These are phyloP conservation scores for Erysimum cheiranthoides DNA, from an alignment of 345 rosid species.

Conservation along the genomic window DNA sequence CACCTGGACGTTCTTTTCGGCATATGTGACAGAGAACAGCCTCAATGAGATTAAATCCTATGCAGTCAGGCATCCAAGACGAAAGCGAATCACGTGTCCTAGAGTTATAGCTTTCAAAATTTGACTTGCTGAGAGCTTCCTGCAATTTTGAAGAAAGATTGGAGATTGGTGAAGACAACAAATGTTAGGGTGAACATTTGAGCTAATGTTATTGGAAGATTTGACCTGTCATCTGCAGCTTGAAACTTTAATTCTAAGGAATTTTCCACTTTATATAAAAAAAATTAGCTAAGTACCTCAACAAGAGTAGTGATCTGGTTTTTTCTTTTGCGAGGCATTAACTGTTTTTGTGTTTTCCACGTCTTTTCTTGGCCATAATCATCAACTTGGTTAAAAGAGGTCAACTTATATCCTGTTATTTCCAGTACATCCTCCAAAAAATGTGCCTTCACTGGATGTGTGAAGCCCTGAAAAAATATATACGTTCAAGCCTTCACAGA, in stretches of 20 bases:
- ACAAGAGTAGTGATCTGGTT: conserved; percentile 90
- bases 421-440: conserved; percentile 92
- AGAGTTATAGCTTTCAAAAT: conserved; percentile 80
- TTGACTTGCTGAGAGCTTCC: conserved; percentile 94
- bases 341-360: conserved; percentile 96
- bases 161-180: conserved; percentile 1
- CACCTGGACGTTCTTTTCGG: conserved; percentile 92
- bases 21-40: conserved; percentile 95
- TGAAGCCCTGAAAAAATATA: conserved; percentile 69
- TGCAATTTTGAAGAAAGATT: conserved; percentile 42
- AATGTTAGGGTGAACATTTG: conserved; percentile 1
- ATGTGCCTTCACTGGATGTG: conserved; percentile 81
- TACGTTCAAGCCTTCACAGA: conserved; percentile 11
- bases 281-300: conserved; percentile 63
- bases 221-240: conserved; percentile 11
- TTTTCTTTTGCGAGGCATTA: conserved; percentile 88
- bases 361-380: conserved; percentile 97
- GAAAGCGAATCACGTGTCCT: conserved; percentile 88
- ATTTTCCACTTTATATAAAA: conserved; percentile 6
- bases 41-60: conserved; percentile 96
- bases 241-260: conserved; percentile 27
- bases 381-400: conserved; percentile 93
- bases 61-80: conserved; percentile 90
- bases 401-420: conserved; percentile 86
- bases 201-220: background rate